Conservation (phyloP, 495 filamentous ascomycete species). For the Letharia lupina region DNA sequence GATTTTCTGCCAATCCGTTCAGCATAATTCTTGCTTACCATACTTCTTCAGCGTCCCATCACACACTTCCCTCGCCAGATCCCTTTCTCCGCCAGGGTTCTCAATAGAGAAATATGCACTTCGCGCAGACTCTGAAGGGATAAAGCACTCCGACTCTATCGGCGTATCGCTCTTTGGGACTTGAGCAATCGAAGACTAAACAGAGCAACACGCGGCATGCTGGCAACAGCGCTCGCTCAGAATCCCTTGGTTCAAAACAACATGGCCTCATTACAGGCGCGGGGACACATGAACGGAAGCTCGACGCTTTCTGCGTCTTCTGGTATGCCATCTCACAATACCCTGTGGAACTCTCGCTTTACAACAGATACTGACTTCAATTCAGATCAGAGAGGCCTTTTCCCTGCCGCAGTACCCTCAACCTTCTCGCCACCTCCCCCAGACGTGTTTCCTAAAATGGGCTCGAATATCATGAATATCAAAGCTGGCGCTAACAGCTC, state of each 20-base stretch:
- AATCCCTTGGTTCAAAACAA: conserved; percentile 19
- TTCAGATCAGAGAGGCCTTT: conserved; percentile 19
- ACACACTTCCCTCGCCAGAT: background rate
- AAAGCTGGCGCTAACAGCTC: conserved; percentile 79
- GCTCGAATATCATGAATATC: conserved; percentile 88
- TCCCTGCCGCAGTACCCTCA: conserved; percentile 19
- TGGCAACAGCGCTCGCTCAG: conserved; percentile 22
- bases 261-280: conserved; percentile 24
- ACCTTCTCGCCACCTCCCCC: conserved; percentile 15
- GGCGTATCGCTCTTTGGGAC: background rate
- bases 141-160: background rate
- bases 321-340: conserved; percentile 12
- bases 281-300: conserved; percentile 23
- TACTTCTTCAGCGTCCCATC: background rate
- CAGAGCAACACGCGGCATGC: conserved; percentile 19
- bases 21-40: background rate
- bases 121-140: background rate
- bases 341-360: conserved; percentile 10
- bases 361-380: conserved; percentile 12
- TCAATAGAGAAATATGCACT: background rate
- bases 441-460: conserved; percentile 11
- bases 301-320: conserved; percentile 17
- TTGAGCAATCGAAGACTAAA: background rate
- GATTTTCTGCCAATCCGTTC: background rate
- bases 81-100: background rate